Base-by-base conservation (phyloP, 2,329 filamentous ascomycete genomes). In the Neofusicoccum sp. region DNA sequence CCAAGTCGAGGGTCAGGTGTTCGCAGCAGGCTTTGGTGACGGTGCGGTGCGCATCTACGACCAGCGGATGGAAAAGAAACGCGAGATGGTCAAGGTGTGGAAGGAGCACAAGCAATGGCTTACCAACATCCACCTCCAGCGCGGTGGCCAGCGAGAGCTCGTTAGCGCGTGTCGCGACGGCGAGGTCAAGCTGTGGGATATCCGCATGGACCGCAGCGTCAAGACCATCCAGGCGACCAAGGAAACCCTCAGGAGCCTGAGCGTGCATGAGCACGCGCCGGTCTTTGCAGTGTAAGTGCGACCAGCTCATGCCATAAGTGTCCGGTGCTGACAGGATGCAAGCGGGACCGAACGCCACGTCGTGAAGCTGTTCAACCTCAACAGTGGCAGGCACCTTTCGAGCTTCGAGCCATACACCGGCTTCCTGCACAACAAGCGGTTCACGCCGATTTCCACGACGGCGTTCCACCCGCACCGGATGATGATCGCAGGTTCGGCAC, bases 41-140 rank as follows among this genome's bases (percentile, higher is more conserved):
- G 95, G 95, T 37, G 93, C 93, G 1, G 89, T 99, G 47, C 87
- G 95, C 59, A 93, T 97, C 4, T 99, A 97, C 73, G 95, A 99
- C 76, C 92, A 94, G 67, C 88, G 95, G 11, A 80, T 91, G 66
- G 88, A 89, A 66, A 90, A 93, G 2, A 90, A 92, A 65, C 92
- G 95, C 61, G 90, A 91, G 16, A 97, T 98, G 93, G 90, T 97
- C 62, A 92, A 91, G 77, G 93, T 94, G 69, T 99, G 95, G 94
- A 95, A 96, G 74, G 92, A 97, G 71, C 94, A 98, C 72, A 88
- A 89, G 65, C 92, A 96, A 70, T 99, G 95, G 95, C 89, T 99
- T 76, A 93, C 93, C 71, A 95, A 92, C 68, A 92, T 97, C 12
- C 95, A 98, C 74, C 93, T 99, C 87, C 95, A 99, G 78, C 90